Conservation (phyloP, 208 protist genomes). For the Leptomonas pyrrhocoris region DNA sequence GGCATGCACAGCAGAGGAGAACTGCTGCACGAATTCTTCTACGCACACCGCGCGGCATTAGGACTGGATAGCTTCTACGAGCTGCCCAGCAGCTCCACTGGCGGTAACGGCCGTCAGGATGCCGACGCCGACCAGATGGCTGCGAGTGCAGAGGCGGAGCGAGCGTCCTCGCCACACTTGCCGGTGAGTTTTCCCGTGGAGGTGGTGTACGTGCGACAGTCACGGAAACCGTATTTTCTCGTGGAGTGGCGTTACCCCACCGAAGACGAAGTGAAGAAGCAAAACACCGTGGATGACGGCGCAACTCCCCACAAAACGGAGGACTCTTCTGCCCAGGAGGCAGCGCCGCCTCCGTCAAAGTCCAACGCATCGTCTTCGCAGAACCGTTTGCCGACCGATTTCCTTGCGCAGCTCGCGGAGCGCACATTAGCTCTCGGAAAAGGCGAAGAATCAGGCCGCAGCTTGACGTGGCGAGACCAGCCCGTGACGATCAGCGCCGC, state of each 20-base stretch:
- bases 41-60: constrained; percentile 41
- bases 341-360: neutral
- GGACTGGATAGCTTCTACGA: constrained; percentile 49
- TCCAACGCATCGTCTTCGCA: neutral
- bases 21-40: constrained; percentile 79
- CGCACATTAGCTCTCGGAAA: constrained; percentile 35
- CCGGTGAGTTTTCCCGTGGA: constrained; percentile 64
- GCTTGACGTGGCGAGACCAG: constrained; percentile 43
- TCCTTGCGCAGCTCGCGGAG: constrained; percentile 14
- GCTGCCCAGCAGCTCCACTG: neutral
- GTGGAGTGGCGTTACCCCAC: constrained; percentile 73
- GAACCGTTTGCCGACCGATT: constrained; percentile 4
- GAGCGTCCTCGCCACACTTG: constrained; percentile 24
- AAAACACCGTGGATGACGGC: constrained; percentile 15
- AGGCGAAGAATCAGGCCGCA: neutral
- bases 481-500: constrained; percentile 55
- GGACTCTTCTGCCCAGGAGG: neutral
- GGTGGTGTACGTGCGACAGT: constrained; percentile 66
- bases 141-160: neutral
- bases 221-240: constrained; percentile 83
- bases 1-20: constrained; percentile 66
- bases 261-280: constrained; percentile 34
- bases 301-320: neutral
- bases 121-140: neutral
- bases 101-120: neutral